Evolutionary conservation across 2,329 filamentous ascomycete species (phyloP), one percentile per base, ranked within the genome.

Genomic region (Xylaria sp.): DNA sequence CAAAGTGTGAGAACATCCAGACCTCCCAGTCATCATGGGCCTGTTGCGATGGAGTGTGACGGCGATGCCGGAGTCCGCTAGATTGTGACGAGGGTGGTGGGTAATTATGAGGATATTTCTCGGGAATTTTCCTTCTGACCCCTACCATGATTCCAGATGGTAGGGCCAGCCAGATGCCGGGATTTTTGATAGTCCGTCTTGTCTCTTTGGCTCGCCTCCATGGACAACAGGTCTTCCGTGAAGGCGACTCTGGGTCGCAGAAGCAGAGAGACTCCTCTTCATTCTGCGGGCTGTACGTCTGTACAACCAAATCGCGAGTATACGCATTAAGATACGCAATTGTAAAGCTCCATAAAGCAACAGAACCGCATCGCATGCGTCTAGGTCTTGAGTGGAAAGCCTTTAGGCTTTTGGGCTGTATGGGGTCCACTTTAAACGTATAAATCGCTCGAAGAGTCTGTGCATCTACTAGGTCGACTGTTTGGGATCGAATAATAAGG

Each of bases 91-190:
- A 71, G 54, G 69, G 71, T 20, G 68, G 67, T 28, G 69, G 67
- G 48, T 69, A 73, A 50, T 64, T 67, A 54, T 70, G 69, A 18
- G 57, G 66, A 52, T 72, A 66, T 48, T 77, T 77, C 8, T 73
- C 56, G 68, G 75, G 74, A 23, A 74, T 74, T 70, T 82, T 83
- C 70, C 80, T 86, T 37, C 91, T 84, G 13, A 93, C 82, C 0
- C 92, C 91, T 0, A 92, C 82, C 10, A 92, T 82, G 64, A 87
- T 87, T 0, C 89, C 88, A 39, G 85, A 86, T 0, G 85, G 83
- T 7, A 92, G 82, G 1, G 88, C 82, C 69, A 90, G 87, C 91
- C 91, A 94, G 0, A 81, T 78, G 0, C 91, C 91, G 0, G 90
- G 90, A 46, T 90, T 86, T n/a, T 84, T 79, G 8, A 93, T 83